Base-by-base conservation (phyloP, 176 grass and related monocot genomes). In the Dendrocalamus sinicus region DNA sequence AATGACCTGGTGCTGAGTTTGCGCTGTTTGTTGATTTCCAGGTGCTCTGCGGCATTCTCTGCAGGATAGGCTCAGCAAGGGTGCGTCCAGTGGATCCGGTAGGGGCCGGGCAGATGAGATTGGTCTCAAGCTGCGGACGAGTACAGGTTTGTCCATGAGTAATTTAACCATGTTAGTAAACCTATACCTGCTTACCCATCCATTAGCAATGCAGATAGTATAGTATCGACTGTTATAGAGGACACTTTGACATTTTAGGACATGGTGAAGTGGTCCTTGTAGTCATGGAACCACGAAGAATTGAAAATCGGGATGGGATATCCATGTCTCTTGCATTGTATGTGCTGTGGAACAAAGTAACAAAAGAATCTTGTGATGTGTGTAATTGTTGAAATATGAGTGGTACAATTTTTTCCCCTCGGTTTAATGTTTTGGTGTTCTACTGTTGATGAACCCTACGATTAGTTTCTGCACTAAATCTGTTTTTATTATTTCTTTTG, bases 1-100 rank as follows among this genome's bases (percentile, higher is more conserved):
- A 53, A 70, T 66, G 28, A 32, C 5, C 4, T 23, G 76, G 47
- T 35, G 17, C 65, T 84, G 30, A 80, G 2, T 53, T 24, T 51
- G 23, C 15, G 45, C 1, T 47, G 57, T 50, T 53, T 69, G 16
- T 80, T 70, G 71, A 69, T 19, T 8, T 75, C 20, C 55, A 98
- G 96, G 81, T 86, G 91, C 89, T 15, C 88, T 98, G 63, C 92
- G 96, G 43, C 96, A 91, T 84, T 98, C 93, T 1, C 85, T 98
- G 73, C 96, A 95, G 88, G 96, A 98, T 47, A 93, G 93, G 63
- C 87, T 98, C 52, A 92, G 93, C 85, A 95, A 94, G 74, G 93
- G 83, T 12, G 80, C 91, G 4, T 79, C 80, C 73, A 81, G 80
- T 73, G 87, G 88, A 71, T 93, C 87, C 8, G 90, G 86, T 32